Evolutionary conservation across 2,329 filamentous ascomycete genomes (phyloP), one percentile per base, ranked within the genome.

Genomic region (Tympanopsis confertula): DNA sequence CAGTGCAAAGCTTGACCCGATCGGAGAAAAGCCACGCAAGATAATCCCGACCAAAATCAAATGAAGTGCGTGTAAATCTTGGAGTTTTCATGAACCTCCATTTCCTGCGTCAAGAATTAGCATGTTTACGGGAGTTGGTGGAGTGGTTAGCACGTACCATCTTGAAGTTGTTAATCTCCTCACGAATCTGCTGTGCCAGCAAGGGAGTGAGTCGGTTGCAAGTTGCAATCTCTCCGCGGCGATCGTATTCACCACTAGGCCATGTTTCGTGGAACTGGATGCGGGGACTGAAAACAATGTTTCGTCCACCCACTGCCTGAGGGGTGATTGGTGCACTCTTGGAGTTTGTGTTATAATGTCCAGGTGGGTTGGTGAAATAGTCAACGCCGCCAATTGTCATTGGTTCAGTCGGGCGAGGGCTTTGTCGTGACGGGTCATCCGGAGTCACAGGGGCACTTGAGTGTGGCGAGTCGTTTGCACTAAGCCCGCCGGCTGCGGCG

Each of bases 61-160:
- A 98, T 96, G 74, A 98, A 98, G 73, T 98, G 91, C 51, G 91
- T 98, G 70, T 98, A 95, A 54, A 95, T 88, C 68, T 96, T 98
- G 48, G 91, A 96, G 58, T 82, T 86, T 64, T 96, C 91, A 60
- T 98, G 91, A 52, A 98, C 91, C 69, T 96, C 91, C 91, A 98
- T 98, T 68, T 98, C 91, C 91, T 96, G 44, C 17, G 7, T 33
- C 7, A 15, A 33, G 7, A 7, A 18, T 28, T 28, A 28, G 24
- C 10, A 28, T 28, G 24, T 28, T n/a, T n/a, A n/a, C n/a, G n/a
- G n/a, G n/a, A n/a, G 24, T 28, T n/a, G 24, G 24, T 28, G 15
- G 10, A 33, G 15, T 15, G 7, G 15, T 18, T 17, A 18, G 12
- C 15, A 62, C 79, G 44, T 66, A 91, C 86, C 91, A 98, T 98